Conservation (phyloP, 208 protist genomes). For the Strigomonas oncopelti region DNA sequence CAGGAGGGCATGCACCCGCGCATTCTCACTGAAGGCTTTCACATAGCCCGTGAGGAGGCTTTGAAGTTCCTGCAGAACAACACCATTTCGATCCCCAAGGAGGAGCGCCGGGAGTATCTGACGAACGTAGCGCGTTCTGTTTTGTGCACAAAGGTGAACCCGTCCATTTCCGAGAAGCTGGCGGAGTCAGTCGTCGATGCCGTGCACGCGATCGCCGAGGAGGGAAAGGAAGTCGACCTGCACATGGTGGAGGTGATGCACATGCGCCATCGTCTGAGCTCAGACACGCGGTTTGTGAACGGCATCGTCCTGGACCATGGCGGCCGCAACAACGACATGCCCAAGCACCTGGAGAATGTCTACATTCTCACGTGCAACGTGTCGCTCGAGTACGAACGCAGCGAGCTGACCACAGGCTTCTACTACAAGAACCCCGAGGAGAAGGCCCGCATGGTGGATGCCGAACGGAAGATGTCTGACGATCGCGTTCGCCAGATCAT, state of each 20-base stretch:
- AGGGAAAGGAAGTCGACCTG: conserved; percentile 93
- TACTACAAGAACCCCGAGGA: conserved; percentile 97
- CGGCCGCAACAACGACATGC: conserved; percentile 98
- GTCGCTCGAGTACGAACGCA: conserved; percentile 99
- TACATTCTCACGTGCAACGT: conserved; percentile 99
- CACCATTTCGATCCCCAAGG: conserved; percentile 64
- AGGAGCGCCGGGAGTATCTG: conserved; percentile 89
- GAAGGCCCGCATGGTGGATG: conserved; percentile 96
- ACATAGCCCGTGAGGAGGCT: conserved; percentile 91
- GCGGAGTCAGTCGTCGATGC: conserved; percentile 96
- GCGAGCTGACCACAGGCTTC: conserved; percentile 98
- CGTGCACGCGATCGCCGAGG: conserved; percentile 83
- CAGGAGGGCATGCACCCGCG: conserved; percentile 99
- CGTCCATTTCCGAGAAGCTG: conserved; percentile 73
- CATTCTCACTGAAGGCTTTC: conserved; percentile 97
- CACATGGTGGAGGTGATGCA: conserved; percentile 99
- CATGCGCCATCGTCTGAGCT: conserved; percentile 97
- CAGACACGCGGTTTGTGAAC: conserved; percentile 96
- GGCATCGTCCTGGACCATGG: conserved; percentile 99
- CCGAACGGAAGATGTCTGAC: conserved; percentile 97
- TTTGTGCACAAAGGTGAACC: conserved; percentile 93
- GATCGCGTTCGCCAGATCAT: conserved; percentile 97
- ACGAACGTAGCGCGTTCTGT: conserved; percentile 94
- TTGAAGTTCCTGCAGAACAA: conserved; percentile 87
- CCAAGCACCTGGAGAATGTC: conserved; percentile 95